phyloP scores from a whole-genome alignment of 2,329 filamentous ascomycete species.

The Fusarium chaquense region DNA sequence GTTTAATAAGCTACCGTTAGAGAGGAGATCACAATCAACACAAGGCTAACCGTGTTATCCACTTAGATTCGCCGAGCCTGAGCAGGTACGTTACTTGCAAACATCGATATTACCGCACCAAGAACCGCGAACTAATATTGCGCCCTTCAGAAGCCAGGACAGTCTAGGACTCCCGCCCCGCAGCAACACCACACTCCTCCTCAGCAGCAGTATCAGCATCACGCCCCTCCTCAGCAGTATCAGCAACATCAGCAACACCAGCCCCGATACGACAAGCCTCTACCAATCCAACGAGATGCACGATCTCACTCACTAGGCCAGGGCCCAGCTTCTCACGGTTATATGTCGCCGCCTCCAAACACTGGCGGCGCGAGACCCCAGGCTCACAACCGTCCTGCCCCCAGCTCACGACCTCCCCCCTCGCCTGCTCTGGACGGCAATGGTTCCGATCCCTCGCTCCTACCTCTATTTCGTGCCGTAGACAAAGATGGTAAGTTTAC shows the following conservation, averaged over 20 bases:
- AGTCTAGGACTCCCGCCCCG: slow-evolving; percentile 46
- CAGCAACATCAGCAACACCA: slow-evolving; percentile 47
- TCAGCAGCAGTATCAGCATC: slow-evolving; percentile 13
- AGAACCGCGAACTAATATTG: slow-evolving; percentile 33
- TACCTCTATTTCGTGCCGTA: slow-evolving; percentile 89
- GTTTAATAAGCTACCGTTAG: slow-evolving; percentile 12
- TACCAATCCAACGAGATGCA: slow-evolving; percentile 51
- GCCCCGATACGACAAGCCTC: slow-evolving; percentile 64
- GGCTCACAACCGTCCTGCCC: slow-evolving; percentile 64
- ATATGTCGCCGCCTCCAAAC: slow-evolving; percentile 65
- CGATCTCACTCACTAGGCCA: slow-evolving; percentile 44
- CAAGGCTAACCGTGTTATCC: slow-evolving; percentile 43
- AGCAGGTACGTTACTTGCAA: slow-evolving; percentile 64
- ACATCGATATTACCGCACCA: neutral
- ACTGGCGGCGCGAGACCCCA: slow-evolving; percentile 57
- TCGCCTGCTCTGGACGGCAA: slow-evolving; percentile 68
- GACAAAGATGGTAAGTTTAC: slow-evolving; percentile 79
- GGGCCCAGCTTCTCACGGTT: slow-evolving; percentile 54
- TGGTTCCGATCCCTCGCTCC: slow-evolving; percentile 67
- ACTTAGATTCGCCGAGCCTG: slow-evolving; percentile 78
- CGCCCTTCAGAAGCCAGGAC: slow-evolving; percentile 54
- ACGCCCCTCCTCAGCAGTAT: slow-evolving; percentile 29
- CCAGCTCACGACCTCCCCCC: slow-evolving; percentile 72
- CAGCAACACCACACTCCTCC: slow-evolving; percentile 44
- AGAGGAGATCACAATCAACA: slow-evolving; percentile 25